These are phyloP conservation scores for Fomitiporia mediterranea DNA, from an alignment of 1,284 basidiomycete species.

Conservation along the genomic window DNA sequence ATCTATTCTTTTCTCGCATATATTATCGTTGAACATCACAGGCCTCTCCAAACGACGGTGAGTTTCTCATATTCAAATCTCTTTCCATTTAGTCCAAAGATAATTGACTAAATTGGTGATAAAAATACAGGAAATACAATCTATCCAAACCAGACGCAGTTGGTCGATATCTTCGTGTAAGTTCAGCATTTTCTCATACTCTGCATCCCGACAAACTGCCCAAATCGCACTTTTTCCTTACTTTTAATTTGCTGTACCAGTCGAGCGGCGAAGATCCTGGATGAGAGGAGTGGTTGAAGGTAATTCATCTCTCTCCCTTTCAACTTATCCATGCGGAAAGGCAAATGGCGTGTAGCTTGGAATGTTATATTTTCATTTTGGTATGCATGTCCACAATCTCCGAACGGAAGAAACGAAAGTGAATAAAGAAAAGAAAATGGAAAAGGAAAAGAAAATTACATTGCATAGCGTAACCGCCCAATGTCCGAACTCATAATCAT, in stretches of 20 bases:
- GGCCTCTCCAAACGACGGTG: constrained; percentile 55
- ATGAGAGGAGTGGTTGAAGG: background rate
- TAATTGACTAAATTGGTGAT: background rate
- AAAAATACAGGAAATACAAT: constrained; percentile 34
- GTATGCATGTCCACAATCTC: background rate
- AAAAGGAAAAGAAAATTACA: constrained; percentile 5
- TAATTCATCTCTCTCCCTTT: too few species aligned
- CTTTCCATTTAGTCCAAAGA: background rate
- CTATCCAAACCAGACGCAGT: constrained; percentile 47
- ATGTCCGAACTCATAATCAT: constrained; percentile 11
- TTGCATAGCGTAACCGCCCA: constrained; percentile 3
- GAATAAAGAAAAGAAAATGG: background rate
- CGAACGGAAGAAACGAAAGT: background rate
- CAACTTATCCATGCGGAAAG: too few species aligned
- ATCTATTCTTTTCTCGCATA: background rate
- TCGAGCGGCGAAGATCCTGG: constrained; percentile 11
- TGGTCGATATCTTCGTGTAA: constrained; percentile 43
- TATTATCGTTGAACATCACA: constrained; percentile 23
- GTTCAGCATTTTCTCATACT: background rate
- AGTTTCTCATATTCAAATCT: constrained; percentile 1
- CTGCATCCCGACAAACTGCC: too few species aligned
- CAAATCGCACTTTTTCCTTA: background rate
- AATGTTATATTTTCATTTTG: background rate
- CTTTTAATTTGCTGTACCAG: background rate
- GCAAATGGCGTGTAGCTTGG: too few species aligned